These are phyloP conservation scores for Metschnikowia lunata DNA, from an alignment of 805 yeast species.

Conservation along the genomic window DNA sequence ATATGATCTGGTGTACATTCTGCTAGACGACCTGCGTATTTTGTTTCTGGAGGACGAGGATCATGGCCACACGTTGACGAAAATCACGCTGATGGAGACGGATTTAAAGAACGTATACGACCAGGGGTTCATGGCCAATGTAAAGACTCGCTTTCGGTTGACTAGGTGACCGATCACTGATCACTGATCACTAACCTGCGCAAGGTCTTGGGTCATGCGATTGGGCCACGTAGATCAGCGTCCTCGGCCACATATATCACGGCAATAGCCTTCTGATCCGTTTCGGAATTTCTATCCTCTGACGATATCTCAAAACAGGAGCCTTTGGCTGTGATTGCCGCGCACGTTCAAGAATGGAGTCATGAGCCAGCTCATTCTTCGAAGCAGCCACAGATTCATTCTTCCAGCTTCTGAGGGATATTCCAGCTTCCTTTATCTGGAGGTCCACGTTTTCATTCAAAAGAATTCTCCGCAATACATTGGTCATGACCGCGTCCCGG, in stretches of 20 bases:
- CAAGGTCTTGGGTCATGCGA: too few species aligned
- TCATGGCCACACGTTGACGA: conserved; percentile 10
- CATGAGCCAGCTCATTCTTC: too few species aligned
- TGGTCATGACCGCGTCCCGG: conserved; percentile 3
- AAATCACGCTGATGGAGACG: conserved; percentile 22
- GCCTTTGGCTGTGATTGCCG: too few species aligned
- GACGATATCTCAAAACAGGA: conserved; percentile 1
- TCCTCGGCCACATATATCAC: too few species aligned
- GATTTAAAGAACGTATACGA: conserved; percentile 47
- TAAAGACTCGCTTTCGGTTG: conserved; percentile 16
- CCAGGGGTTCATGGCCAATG: conserved; percentile 42
- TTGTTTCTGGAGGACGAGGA: conserved; percentile 15
- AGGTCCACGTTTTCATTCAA: conserved; percentile 8
- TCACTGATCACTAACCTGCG: too few species aligned
- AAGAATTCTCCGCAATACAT: conserved; percentile 7
- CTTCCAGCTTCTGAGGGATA: too few species aligned
- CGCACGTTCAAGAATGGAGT: too few species aligned
- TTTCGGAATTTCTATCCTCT: conserved; percentile 1
- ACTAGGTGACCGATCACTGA: too few species aligned
- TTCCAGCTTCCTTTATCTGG: too few species aligned
- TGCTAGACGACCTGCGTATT: conserved; percentile 24
- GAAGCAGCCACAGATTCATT: too few species aligned
- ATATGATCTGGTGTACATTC: conserved; percentile 23
- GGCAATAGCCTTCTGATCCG: conserved; percentile 1
- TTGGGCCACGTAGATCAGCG: too few species aligned